phyloP scores from a whole-genome alignment of 768 basidiomycete species.

The Boletellus ananas region DNA sequence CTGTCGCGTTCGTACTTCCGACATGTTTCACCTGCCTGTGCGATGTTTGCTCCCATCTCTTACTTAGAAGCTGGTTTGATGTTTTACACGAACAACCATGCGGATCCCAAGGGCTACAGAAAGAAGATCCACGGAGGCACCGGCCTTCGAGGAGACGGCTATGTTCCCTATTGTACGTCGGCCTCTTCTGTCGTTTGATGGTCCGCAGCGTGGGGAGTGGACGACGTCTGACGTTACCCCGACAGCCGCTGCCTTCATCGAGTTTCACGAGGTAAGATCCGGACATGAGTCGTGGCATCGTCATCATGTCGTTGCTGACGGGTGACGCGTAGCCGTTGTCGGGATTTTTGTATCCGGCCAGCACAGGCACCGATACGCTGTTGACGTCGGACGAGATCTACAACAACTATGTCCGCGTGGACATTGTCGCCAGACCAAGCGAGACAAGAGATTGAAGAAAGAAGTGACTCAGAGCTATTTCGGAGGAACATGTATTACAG shows the following conservation, averaged over 20 bases:
- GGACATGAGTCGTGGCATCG: background rate
- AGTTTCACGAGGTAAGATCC: constrained; percentile 56
- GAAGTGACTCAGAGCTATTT: no score
- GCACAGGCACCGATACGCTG: constrained; percentile 56
- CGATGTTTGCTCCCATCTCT: background rate
- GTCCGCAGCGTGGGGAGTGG: background rate
- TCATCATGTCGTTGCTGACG: background rate
- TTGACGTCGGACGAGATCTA: constrained; percentile 70
- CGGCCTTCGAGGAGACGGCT: constrained; percentile 57
- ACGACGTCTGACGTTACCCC: background rate
- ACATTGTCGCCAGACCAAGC: constrained; percentile 36
- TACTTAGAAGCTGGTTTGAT: constrained; percentile 65
- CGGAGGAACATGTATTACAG: no score
- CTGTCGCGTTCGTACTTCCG: background rate
- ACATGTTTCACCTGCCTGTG: background rate
- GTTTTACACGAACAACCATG: constrained; percentile 64
- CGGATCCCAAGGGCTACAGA: constrained; percentile 45
- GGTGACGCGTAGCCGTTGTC: constrained; percentile 44
- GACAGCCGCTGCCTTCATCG: constrained; percentile 60
- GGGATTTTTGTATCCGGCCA: constrained; percentile 60
- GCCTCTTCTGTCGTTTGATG: background rate
- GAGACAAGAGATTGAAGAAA: constrained; percentile 10
- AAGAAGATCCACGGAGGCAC: constrained; percentile 77
- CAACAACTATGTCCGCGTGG: constrained; percentile 63
- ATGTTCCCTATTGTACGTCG: constrained; percentile 52